These are phyloP conservation scores for Syzygium jambos DNA, from an alignment of 345 rosid species.

Conservation along the genomic window DNA sequence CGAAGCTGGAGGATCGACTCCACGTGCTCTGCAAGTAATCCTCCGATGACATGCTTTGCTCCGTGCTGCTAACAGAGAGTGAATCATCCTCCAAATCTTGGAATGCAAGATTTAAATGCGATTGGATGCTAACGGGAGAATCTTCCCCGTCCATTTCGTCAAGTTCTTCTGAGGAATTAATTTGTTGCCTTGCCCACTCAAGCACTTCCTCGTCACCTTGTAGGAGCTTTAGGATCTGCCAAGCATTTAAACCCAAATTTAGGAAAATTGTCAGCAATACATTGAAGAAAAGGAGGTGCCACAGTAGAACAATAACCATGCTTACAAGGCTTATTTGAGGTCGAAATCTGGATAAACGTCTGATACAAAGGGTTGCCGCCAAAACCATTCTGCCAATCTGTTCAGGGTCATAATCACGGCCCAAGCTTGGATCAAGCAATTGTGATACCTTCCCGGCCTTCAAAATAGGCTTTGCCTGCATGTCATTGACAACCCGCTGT, in stretches of 20 bases:
- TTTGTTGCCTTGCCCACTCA: conserved; percentile 59
- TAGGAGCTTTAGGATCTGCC: conserved; percentile 71
- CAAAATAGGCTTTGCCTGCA: conserved; percentile 80
- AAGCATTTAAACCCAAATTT: not conserved
- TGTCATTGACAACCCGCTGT: not conserved
- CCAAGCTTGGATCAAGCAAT: conserved; percentile 66
- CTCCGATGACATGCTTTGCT: conserved; percentile 48
- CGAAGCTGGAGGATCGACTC: conserved; percentile 76
- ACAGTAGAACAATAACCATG: not conserved
- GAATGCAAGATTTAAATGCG: conserved; percentile 78
- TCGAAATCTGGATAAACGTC: conserved; percentile 45
- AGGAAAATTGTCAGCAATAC: not conserved
- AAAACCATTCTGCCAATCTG: conserved; percentile 65
- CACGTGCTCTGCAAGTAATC: conserved; percentile 74
- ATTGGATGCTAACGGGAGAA: conserved; percentile 47
- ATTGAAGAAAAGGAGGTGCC: not conserved
- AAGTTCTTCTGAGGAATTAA: conserved; percentile 31
- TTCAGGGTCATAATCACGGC: conserved; percentile 20
- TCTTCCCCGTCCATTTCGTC: conserved; percentile 33
- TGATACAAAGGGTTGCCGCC: conserved; percentile 78
- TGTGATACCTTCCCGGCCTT: conserved; percentile 52
- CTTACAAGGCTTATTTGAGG: conserved; percentile 72
- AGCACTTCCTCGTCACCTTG: conserved; percentile 68
- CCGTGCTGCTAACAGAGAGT: conserved; percentile 46
- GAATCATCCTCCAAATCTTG: conserved; percentile 75